Evolutionary conservation across 1,139 yeast genomes (phyloP), one percentile per base, ranked within the genome.

Genomic region (Eremothecium gossypii): DNA sequence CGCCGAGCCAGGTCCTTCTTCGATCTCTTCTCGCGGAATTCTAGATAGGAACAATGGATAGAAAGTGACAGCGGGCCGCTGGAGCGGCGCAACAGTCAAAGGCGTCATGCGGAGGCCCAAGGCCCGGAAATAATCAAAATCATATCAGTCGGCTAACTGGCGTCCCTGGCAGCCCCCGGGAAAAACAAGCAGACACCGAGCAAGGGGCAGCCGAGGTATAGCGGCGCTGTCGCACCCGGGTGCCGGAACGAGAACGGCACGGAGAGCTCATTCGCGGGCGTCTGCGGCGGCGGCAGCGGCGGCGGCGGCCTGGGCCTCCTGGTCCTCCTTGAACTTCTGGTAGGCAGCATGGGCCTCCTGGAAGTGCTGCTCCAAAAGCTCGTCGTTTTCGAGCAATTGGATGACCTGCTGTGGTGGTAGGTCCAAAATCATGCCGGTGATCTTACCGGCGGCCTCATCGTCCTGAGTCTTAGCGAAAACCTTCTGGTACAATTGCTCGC

Each of bases 351-450:
- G 77, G 55, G 99, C 98, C 69, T 91, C 97, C 61, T 83, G 83
- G 65, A 91, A 87, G 69, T 89, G 95, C 67, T 79, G 78, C 72
- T 82, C 83, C 73, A 91, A 85, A 57, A 84, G 77, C 58, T 79
- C 89, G 53, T 86, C 96, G 65, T 89, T 94, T 62, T 83, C 91
- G 66, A 85, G 79, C 66, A 91, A 76, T 51, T 84, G 83, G 64
- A 89, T 71, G 60, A 93, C 84, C 71, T 91, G 96, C 63, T 79
- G 79, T 70, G 84, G 85, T 64, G 87, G 94, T 79, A 91, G 81
- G 66, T 89, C 96, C 65, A 91, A 79, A 75, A 91, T 80, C 98
- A 91, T 91, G 73, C 97, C 98, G 56, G 99, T 91, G 66, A 91
- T 87, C 76, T 89, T 91, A 71, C 96, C 96, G 56, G 97, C 96